Conservation (phyloP, 1,139 yeast species). For the Blastobotrys elegans region DNA sequence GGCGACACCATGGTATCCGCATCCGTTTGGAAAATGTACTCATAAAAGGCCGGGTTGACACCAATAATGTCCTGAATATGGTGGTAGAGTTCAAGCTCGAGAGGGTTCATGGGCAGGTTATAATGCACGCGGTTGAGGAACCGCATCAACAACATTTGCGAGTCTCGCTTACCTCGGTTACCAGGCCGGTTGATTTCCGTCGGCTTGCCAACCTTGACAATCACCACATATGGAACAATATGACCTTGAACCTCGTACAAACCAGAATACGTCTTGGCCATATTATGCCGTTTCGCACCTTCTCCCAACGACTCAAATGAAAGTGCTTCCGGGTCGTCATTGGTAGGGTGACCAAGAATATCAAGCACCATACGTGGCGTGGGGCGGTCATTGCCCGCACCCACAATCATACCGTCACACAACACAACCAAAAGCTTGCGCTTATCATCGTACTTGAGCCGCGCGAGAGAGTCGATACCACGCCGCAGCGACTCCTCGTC, state of each 20-base stretch:
- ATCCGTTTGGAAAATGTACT: conserved; percentile 40
- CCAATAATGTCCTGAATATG: conserved; percentile 41
- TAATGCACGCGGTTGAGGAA: conserved; percentile 41
- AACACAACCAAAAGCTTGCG: conserved; percentile 38
- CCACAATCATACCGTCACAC: conserved; percentile 43
- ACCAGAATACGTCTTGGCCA: conserved; percentile 40
- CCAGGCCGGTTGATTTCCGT: conserved; percentile 40
- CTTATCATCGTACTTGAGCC: conserved; percentile 39
- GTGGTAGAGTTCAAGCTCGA: conserved; percentile 40
- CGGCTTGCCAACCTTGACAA: conserved; percentile 42
- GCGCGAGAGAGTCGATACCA: conserved; percentile 41
- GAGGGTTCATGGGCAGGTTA: conserved; percentile 39
- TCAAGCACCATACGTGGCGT: conserved; percentile 41
- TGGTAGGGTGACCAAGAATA: conserved; percentile 38
- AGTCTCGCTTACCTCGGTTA: conserved; percentile 42
- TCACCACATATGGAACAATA: conserved; percentile 40
- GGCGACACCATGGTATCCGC: conserved; percentile 40
- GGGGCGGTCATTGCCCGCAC: conserved; percentile 41
- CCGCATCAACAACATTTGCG: conserved; percentile 39
- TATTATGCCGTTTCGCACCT: conserved; percentile 39
- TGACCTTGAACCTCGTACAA: conserved; percentile 41
- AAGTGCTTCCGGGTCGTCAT: conserved; percentile 38
- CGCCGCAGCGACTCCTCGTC: conserved; percentile 40
- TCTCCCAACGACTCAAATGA: conserved; percentile 40
- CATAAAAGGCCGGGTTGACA: conserved; percentile 41